phyloP scores from a whole-genome alignment of 2,329 filamentous ascomycete species.

The Epichloe brachyelytri region DNA sequence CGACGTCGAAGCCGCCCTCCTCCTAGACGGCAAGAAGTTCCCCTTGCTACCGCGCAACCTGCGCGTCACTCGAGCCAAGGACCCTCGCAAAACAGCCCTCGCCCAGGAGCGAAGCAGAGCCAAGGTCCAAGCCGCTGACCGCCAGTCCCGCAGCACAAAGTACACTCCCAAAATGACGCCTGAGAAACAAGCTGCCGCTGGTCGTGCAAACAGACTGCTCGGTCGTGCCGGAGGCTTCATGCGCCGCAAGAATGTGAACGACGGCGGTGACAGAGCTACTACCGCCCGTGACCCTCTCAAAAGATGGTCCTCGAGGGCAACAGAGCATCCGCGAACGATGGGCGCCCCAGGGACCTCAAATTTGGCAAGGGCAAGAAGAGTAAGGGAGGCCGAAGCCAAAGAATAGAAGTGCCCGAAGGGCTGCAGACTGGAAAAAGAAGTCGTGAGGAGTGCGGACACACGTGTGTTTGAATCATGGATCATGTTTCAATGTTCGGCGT shows the following conservation, averaged over 20 bases:
- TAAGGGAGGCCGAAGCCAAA: constrained; percentile 27
- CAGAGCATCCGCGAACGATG: constrained; percentile 54
- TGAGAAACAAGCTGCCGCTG: constrained; percentile 56
- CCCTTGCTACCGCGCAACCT: constrained; percentile 84
- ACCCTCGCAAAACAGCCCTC: constrained; percentile 45
- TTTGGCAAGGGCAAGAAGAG: constrained; percentile 38
- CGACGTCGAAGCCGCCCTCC: constrained; percentile 77
- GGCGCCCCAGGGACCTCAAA: constrained; percentile 43
- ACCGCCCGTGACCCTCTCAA: constrained; percentile 38
- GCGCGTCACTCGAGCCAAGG: constrained; percentile 77
- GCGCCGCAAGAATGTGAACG: constrained; percentile 21
- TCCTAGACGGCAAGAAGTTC: constrained; percentile 87
- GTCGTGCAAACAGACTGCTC: constrained; percentile 62
- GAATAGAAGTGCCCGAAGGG: constrained; percentile 26
- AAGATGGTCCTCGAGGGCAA: constrained; percentile 71
- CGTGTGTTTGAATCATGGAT: background rate
- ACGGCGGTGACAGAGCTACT: constrained; percentile 10
- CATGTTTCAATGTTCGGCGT: background rate
- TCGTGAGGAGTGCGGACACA: constrained; percentile 2
- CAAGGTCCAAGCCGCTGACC: constrained; percentile 23
- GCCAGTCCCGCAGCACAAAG: constrained; percentile 28
- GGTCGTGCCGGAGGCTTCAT: constrained; percentile 52
- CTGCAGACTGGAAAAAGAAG: constrained; percentile 34
- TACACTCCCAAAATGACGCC: constrained; percentile 61
- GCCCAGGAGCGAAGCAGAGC: constrained; percentile 25